Conservation (phyloP, 2,329 filamentous ascomycete genomes). For the Taxawa tesnikishii region DNA sequence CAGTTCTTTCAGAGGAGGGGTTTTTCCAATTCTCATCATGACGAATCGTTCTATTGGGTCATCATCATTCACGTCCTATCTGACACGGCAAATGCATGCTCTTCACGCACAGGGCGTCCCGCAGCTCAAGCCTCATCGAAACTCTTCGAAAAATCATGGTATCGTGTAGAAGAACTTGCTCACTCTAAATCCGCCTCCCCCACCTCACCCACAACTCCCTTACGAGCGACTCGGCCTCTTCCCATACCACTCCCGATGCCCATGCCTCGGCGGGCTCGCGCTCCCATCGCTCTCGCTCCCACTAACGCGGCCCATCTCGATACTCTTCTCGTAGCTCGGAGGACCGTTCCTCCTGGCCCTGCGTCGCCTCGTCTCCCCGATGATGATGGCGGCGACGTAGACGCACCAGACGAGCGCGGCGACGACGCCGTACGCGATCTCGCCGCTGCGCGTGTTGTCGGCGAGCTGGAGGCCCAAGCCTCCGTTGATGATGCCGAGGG, state of each 20-base stretch:
- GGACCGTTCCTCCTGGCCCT: conserved; percentile 11
- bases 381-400: conserved; percentile 22
- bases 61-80: too few relatives aligned
- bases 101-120: too few relatives aligned
- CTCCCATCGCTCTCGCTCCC: neutral
- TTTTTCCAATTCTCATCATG: too few relatives aligned
- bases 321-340: conserved; percentile 2
- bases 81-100: too few relatives aligned
- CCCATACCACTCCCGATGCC: neutral
- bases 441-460: conserved; percentile 3
- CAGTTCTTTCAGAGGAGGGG: too few relatives aligned
- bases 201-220: too few relatives aligned
- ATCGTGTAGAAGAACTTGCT: too few relatives aligned
- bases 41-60: too few relatives aligned
- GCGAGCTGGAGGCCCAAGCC: conserved; percentile 7
- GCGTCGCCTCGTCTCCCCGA: conserved; percentile 15
- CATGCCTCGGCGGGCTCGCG: neutral
- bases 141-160: too few relatives aligned
- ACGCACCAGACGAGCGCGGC: conserved; percentile 34
- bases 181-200: too few relatives aligned
- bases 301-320: neutral
- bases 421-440: conserved; percentile 37
- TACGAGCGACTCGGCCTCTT: too few relatives aligned
- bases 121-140: too few relatives aligned
- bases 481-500: conserved; percentile 7